Evolutionary conservation across 2,329 filamentous ascomycete species (phyloP), one percentile per base, ranked within the genome.

Genomic region (Uncinocarpus reesii): DNA sequence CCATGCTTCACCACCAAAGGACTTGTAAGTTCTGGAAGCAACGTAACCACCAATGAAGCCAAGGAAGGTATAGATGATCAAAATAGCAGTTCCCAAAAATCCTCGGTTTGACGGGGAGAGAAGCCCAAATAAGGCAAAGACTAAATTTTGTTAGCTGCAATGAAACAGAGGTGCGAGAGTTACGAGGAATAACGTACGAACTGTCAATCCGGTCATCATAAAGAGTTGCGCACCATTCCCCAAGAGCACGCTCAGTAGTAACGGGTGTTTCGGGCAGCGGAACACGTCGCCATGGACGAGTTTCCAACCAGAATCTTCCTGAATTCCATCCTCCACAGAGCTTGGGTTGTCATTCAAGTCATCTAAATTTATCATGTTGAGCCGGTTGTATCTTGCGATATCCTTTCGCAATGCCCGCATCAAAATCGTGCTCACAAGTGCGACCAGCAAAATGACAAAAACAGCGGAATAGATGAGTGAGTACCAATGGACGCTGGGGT

Each of bases 401-500:
- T 98, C 92, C 73, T 94, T 95, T 67, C 82, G 84, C 51, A 98
- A 72, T 1, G 90, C 88, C 47, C 90, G 80, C 48, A 94, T 74
- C 13, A 98, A 75, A 40, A 96, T 86, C n/a, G 89, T 94, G 66
- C 84, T 83, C 54, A 98, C 92, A 58, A 92, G 95, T 38, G 88
- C 79, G 29, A 90, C 82, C 34, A 96, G 74, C 67, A 96, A 92
- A 42, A 95, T 77, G 43, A 98, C 89, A 53, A 98, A 94, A 37
- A 96, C 81, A 42, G 92, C 86, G 29, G 89, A 95, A 68, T 95
- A 95, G 69, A 96, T 85, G 42, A 98, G 80, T 51, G 89, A 95
- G 72, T 96, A 95, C 92, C 92, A 98, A 67, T 98, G 92, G 58
- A 98, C 96, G 73, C 92, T 93, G 45, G 92, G 89, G 65, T 96